These are phyloP conservation scores for Capsicum chinense DNA, from an alignment of 257 asterid species.

Conservation along the genomic window DNA sequence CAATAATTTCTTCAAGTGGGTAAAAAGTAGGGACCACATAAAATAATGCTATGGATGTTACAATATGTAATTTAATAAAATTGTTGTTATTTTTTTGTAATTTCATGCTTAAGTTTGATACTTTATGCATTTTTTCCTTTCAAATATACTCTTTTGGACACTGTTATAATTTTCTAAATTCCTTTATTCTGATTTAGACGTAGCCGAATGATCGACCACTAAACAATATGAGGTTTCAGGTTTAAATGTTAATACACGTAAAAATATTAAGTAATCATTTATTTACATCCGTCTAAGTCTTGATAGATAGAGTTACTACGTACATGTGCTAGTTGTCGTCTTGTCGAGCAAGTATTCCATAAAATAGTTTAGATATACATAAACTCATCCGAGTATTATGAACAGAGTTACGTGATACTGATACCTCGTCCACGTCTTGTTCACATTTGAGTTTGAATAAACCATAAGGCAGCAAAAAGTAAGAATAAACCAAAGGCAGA, in stretches of 20 bases:
- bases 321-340: too few species aligned
- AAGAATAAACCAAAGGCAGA: conserved; percentile 31
- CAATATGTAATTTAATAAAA: too few species aligned
- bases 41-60: too few species aligned
- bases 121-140: too few species aligned
- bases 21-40: too few species aligned
- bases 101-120: too few species aligned
- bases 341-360: too few species aligned
- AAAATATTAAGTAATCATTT: background rate
- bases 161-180: background rate
- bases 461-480: conserved; percentile 28
- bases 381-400: background rate
- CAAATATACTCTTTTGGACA: background rate
- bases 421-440: background rate
- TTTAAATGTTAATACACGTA: background rate
- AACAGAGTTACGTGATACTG: background rate
- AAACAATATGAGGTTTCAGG: too few species aligned
- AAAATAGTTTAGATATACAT: too few species aligned
- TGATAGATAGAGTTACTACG: fast-evolving
- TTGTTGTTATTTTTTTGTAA: too few species aligned
- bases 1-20: too few species aligned
- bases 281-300: background rate
- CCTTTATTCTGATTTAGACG: background rate
- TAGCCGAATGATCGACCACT: background rate
- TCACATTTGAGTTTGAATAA: background rate